Conservation (phyloP, 352 stramenopile species). For the Globisporangium paroecandrum region DNA sequence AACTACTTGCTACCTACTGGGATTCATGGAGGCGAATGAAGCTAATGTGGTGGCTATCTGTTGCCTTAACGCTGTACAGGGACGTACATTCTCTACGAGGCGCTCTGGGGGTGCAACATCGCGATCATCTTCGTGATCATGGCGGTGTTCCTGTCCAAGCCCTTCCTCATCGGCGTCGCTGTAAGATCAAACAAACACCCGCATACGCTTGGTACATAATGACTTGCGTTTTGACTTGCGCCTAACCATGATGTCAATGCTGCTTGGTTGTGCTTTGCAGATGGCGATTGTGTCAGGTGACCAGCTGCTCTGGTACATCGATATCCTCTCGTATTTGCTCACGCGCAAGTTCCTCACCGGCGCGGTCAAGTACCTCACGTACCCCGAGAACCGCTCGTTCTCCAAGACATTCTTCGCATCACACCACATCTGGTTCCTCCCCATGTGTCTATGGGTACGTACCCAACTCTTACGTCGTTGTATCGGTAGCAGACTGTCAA, state of each 20-base stretch:
- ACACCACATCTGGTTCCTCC: slow-evolving; percentile 84
- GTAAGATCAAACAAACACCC: slow-evolving; percentile 27
- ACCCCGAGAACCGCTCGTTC: slow-evolving; percentile 74
- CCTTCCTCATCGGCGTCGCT: slow-evolving; percentile 76
- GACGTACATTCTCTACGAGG: slow-evolving; percentile 77
- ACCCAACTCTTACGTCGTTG: not conserved
- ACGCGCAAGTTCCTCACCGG: slow-evolving; percentile 86
- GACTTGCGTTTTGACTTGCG: not conserved
- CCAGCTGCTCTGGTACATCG: slow-evolving; percentile 92
- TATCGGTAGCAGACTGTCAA: not conserved
- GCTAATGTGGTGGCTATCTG: not conserved
- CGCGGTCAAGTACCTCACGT: slow-evolving; percentile 89
- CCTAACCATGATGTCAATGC: not conserved
- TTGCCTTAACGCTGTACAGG: slow-evolving; percentile 19
- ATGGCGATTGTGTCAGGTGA: slow-evolving; percentile 92
- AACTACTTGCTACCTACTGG: not conserved
- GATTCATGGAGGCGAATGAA: not conserved
- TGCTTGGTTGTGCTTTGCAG: slow-evolving; percentile 23
- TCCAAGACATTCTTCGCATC: slow-evolving; percentile 80
- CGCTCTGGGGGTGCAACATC: slow-evolving; percentile 81
- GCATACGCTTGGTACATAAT: not conserved
- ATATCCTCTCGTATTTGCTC: slow-evolving; percentile 68
- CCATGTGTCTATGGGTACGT: slow-evolving; percentile 72
- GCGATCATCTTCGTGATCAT: slow-evolving; percentile 65
- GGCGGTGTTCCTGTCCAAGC: slow-evolving; percentile 68